Evolutionary conservation across 352 stramenopile species (phyloP).

Genomic region (Thalassiosira hispida): DNA sequence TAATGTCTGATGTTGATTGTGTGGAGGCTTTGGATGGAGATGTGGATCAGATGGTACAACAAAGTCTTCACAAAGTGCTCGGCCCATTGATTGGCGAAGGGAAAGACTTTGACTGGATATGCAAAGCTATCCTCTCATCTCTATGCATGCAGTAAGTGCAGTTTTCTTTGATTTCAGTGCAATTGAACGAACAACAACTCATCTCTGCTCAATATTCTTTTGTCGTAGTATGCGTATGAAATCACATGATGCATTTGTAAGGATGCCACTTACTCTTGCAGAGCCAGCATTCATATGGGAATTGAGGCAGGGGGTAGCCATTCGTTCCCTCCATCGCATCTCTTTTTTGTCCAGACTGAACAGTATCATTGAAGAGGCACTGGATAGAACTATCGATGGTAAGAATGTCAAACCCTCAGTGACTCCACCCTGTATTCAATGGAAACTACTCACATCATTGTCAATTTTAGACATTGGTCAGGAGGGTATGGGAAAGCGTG

Average conservation of each 20-base stretch:
- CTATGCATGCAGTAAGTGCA: slow-evolving; percentile 65
- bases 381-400: slow-evolving; percentile 73
- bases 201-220: background rate
- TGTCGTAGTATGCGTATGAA: slow-evolving; percentile 60
- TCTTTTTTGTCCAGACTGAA: slow-evolving; percentile 79
- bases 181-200: background rate
- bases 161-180: background rate
- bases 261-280: slow-evolving; percentile 75
- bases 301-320: slow-evolving; percentile 67
- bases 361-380: slow-evolving; percentile 68
- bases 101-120: slow-evolving; percentile 77
- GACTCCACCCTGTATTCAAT: background rate
- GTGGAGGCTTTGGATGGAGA: slow-evolving; percentile 31
- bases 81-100: slow-evolving; percentile 35
- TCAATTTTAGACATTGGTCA: slow-evolving; percentile 58
- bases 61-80: slow-evolving; percentile 52
- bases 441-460: no score
- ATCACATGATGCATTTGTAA: slow-evolving; percentile 68
- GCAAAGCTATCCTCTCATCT: slow-evolving; percentile 62
- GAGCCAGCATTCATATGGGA: slow-evolving; percentile 71
- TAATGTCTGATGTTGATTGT: slow-evolving; percentile 61
- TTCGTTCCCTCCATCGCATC: slow-evolving; percentile 76
- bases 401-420: slow-evolving; percentile 12
- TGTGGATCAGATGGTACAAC: slow-evolving; percentile 26
- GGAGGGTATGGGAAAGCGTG: slow-evolving; percentile 76